Percentiles rank a stretch among this genome's conserved stretches.
Conservation (phyloP, 768 basidiomycete species). For the Mycena amicta region DNA sequence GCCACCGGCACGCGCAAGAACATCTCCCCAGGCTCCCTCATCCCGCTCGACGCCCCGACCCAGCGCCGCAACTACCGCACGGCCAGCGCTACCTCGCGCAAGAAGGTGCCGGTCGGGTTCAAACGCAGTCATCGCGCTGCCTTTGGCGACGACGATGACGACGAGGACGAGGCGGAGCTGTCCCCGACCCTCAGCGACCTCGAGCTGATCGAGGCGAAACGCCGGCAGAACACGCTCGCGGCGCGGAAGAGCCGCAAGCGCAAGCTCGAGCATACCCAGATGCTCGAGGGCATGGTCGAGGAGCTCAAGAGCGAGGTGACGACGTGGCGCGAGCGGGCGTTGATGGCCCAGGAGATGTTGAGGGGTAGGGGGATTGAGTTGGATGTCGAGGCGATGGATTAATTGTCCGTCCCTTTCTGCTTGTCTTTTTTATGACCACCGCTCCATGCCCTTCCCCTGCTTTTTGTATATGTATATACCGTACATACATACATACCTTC, state of each 20-base stretch:
- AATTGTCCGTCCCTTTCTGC: no score
- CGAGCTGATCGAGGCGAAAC: slow-evolving; percentile 64
- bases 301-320: slow-evolving; percentile 48
- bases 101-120: slow-evolving; percentile 58
- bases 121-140: slow-evolving; percentile 42
- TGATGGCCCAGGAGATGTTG: slow-evolving; percentile 41
- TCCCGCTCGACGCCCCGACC: slow-evolving; percentile 58
- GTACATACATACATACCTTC: background rate
- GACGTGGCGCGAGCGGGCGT: slow-evolving; percentile 48
- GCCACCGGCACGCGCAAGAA: slow-evolving; percentile 55
- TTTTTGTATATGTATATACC: background rate
- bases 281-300: slow-evolving; percentile 49
- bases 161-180: slow-evolving; percentile 36
- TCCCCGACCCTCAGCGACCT: no score
- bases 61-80: slow-evolving; percentile 57
- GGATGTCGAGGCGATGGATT: background rate
- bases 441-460: no score
- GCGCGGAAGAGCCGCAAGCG: slow-evolving; percentile 66
- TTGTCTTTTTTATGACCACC: no score
- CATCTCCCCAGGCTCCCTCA: slow-evolving; percentile 48
- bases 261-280: slow-evolving; percentile 62
- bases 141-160: slow-evolving; percentile 30
- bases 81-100: slow-evolving; percentile 56
- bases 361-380: slow-evolving; percentile 36
- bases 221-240: slow-evolving; percentile 69